These are phyloP conservation scores for Asterella californica DNA, from an alignment of 225 moss, liverwort and hornwort species.

Conservation along the genomic window DNA sequence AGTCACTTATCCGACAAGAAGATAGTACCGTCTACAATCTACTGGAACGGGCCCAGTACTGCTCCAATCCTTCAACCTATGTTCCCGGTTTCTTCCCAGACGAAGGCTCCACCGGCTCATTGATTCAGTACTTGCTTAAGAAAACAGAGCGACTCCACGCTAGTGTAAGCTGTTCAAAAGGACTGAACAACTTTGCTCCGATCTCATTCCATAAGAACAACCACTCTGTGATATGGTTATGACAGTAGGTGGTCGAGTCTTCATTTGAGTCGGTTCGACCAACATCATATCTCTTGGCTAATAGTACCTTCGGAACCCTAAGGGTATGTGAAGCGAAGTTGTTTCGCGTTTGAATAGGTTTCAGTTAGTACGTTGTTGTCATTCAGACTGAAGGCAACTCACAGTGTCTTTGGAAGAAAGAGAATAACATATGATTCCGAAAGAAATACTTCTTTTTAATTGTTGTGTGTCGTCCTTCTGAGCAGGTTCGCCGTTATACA, in stretches of 20 bases:
- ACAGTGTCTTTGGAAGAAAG: too few species aligned
- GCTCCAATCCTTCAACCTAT: conserved; percentile 71
- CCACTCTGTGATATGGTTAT: neutral
- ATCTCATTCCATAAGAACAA: neutral
- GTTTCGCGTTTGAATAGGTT: neutral
- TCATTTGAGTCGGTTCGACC: too few species aligned
- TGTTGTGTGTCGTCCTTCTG: conserved; percentile 23
- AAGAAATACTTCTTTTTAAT: neutral
- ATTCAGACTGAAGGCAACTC: too few species aligned
- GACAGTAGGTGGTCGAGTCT: neutral
- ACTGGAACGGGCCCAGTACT: conserved; percentile 78
- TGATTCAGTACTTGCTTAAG: conserved; percentile 68
- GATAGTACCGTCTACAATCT: conserved; percentile 81
- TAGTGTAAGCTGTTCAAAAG: too few species aligned
- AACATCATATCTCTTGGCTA: too few species aligned
- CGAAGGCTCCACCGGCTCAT: conserved; percentile 60
- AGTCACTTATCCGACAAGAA: conserved; percentile 86
- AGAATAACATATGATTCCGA: too few species aligned
- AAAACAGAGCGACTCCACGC: too few species aligned
- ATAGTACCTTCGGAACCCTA: too few species aligned
- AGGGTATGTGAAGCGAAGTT: neutral
- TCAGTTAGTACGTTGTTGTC: too few species aligned
- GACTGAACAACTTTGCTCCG: neutral
- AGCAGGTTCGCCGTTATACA: too few species aligned
- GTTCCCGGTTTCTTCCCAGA: conserved; percentile 51